Evolutionary conservation across 2,329 filamentous ascomycete species (phyloP).

Genomic region (Scortechinia acanthostroma): DNA sequence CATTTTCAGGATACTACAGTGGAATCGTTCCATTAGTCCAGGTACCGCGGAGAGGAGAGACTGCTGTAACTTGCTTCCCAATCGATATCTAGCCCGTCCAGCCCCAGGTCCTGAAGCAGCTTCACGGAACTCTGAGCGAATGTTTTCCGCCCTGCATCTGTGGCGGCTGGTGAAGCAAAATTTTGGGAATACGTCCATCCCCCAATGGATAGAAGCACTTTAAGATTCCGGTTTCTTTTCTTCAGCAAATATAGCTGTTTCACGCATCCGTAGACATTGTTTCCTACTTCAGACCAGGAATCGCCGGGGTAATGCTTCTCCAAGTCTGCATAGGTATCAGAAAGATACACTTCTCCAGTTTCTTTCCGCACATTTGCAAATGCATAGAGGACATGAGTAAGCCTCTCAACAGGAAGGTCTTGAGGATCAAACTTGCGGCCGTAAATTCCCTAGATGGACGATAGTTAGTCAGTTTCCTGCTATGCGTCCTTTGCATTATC

Average conservation of each 20-base stretch:
- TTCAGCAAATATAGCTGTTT: slow-evolving; percentile 87
- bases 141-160: slow-evolving; percentile 54
- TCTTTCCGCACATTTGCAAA: slow-evolving; percentile 82
- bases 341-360: slow-evolving; percentile 71
- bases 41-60: too few relatives aligned
- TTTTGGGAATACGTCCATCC: slow-evolving; percentile 89
- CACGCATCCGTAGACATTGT: slow-evolving; percentile 79
- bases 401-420: slow-evolving; percentile 70
- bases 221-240: slow-evolving; percentile 72
- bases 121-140: slow-evolving; percentile 73
- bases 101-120: slow-evolving; percentile 73
- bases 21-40: too few relatives aligned
- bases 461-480: slow-evolving; percentile 9
- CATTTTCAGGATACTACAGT: slow-evolving; percentile 53
- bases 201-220: slow-evolving; percentile 78
- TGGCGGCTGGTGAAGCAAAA: slow-evolving; percentile 71
- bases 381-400: slow-evolving; percentile 84
- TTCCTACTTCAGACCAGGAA: slow-evolving; percentile 65
- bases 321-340: slow-evolving; percentile 57
- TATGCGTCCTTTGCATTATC: slow-evolving; percentile 4
- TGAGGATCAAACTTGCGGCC: slow-evolving; percentile 78
- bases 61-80: too few relatives aligned
- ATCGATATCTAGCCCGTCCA: slow-evolving; percentile 66
- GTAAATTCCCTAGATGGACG: slow-evolving; percentile 63
- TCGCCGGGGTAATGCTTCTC: slow-evolving; percentile 71